Base-by-base conservation (phyloP, 2,329 filamentous ascomycete species). In the Botrytis medusae region DNA sequence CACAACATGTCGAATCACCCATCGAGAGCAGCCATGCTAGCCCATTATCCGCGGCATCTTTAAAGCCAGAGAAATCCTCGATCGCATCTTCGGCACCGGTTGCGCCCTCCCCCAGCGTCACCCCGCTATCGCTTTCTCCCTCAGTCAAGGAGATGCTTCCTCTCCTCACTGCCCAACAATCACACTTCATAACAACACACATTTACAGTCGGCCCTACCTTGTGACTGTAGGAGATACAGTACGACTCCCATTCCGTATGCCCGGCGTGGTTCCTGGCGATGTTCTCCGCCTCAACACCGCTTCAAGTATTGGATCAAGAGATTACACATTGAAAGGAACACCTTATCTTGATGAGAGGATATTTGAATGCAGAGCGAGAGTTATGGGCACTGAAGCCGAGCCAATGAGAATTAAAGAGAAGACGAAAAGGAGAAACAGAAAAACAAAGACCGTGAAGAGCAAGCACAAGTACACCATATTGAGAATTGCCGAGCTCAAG, bases 381-480 rank as follows among this genome's bases (percentile, higher is more conserved):
- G 94, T 99, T 40, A 87, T 96, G 75, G 95, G 94, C 9, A 89
- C 92, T 10, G 96, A 98, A 84, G 88, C 89, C 73, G 93, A 95
- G 84, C 93, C 93, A 48, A 82, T 95, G 84, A 86, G 93, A 73
- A 85, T 90, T 78, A 93, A 93, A 85, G 86, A 93, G 84, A 95
- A 95, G 88, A 95, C 88, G 79, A 95, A 94, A 88, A 84, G 90
- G 85, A 92, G 89, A 80, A 92, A 92, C 82, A 85, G 93, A 80
- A 87, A 92, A 81, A 87, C 89, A 68, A 93, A 90, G 85, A 89
- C 88, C 74, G 92, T 96, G 16, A 91, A 87, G 85, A 98, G 94
- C 86, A 98, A 99, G 88, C 93, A 97, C 81, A 87, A 89, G 79
- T 97, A 92, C 83, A 99, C 96, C 4, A 89, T 97, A 34, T 81